These are phyloP conservation scores for Penicillium longicatenatum DNA, from an alignment of 495 filamentous ascomycete genomes.

Conservation along the genomic window DNA sequence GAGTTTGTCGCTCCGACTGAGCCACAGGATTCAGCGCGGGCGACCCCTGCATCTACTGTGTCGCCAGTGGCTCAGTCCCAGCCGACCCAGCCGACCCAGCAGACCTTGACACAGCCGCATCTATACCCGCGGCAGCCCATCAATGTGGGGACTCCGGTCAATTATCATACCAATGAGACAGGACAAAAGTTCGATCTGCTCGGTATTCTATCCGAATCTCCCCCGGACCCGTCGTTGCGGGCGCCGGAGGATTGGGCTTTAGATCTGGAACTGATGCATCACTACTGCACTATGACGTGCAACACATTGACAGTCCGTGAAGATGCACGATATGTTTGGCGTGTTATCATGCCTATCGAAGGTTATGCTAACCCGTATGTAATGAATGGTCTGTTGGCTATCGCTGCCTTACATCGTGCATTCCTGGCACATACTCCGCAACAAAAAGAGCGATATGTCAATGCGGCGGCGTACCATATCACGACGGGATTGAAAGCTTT, in stretches of 20 bases:
- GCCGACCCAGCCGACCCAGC: not conserved
- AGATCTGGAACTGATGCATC: constrained; percentile 40
- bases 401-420: constrained; percentile 41
- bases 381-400: constrained; percentile 44
- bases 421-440: constrained; percentile 15
- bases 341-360: constrained; percentile 32
- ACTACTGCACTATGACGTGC: constrained; percentile 33
- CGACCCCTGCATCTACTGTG: constrained; percentile 6
- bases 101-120: constrained; percentile 3
- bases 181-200: constrained; percentile 13
- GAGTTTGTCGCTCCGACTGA: constrained; percentile 17
- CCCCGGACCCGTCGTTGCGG: not conserved
- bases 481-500: constrained; percentile 26
- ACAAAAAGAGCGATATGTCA: constrained; percentile 26
- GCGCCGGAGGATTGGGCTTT: constrained; percentile 24
- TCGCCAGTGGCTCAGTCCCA: constrained; percentile 14
- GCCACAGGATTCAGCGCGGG: not conserved
- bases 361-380: constrained; percentile 40
- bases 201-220: constrained; percentile 9
- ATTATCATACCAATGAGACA: not conserved
- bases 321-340: constrained; percentile 35
- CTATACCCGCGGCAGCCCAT: not conserved
- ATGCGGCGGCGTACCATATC: constrained; percentile 29
- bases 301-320: constrained; percentile 24
- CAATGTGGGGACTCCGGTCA: constrained; percentile 1